Evolutionary conservation across 805 yeast species (phyloP), one percentile per base, ranked within the genome.

Genomic region (Naumovozyma castellii): DNA sequence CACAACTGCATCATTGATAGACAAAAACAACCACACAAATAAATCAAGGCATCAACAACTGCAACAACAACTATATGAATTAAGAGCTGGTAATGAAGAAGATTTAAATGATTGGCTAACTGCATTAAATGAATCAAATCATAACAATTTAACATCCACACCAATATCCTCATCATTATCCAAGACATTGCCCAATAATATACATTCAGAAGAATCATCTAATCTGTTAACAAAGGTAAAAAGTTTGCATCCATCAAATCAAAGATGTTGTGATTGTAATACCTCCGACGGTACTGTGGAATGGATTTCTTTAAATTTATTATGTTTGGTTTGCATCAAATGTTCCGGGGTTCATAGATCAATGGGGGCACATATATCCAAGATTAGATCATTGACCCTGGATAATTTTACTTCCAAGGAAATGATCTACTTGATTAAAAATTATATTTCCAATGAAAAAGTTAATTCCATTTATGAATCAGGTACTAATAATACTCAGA

Each of bases 281-380:
- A 54, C 76, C 2, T 51, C 60, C 0, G 75, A 70, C 13, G 36
- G 46, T 2, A 34, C 47, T 2, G 94, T 84, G 13, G 95, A 87
- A 48, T 88, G 96, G 96, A 72, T 90, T 3, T 84, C 95, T 0
- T 67, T 85, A 43, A 87, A 83, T 51, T 60, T 80, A 32, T 61
- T 86, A 40, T 76, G 78, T 20, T 75, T 80, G 3, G 66, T 90
- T 18, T 88, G 97, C 59, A 79, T 85, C 34, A 77, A 79, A 37
- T 88, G 97, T 52, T 78, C 95, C 0, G 87, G 94, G 0, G 78
- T 80, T n/a, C 97, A 88, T 59, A 68, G 96, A 40, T 78, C 85
- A 16, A 60, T 90, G 55, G 96, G 97, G 0, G 71, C 94, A 0
- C 87, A 82, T 47, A 70, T 86, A 3, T 75, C 92, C 5, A 85